phyloP scores from a whole-genome alignment of 371 early-diverging fungal species.

The Mucor piriformis region DNA sequence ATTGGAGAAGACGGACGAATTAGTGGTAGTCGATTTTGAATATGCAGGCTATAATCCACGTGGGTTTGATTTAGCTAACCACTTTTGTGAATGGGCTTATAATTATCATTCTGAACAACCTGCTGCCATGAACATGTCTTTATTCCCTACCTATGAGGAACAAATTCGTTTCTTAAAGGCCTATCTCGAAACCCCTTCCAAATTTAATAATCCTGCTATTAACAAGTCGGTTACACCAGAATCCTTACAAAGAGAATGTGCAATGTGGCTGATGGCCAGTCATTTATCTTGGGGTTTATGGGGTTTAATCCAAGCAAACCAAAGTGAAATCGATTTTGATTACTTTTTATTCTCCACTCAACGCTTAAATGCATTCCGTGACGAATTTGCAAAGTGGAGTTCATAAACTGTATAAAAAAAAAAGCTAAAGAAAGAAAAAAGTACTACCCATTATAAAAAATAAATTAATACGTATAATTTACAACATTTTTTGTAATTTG shows the following conservation, averaged over 20 bases:
- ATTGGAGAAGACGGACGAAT: constrained; percentile 53
- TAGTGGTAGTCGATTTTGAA: constrained; percentile 84
- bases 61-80: constrained; percentile 86
- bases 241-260: constrained; percentile 40
- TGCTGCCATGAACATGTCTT: constrained; percentile 50
- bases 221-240: constrained; percentile 25
- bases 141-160: constrained; percentile 68
- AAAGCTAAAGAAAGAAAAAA: too few relatives aligned
- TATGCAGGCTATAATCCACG: constrained; percentile 89
- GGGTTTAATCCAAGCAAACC: constrained; percentile 78
- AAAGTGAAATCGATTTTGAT: constrained; percentile 83
- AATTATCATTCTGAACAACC: constrained; percentile 72
- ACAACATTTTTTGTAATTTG: neutral
- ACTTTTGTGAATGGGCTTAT: constrained; percentile 90
- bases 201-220: constrained; percentile 27
- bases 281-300: constrained; percentile 86
- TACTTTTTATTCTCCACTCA: constrained; percentile 75
- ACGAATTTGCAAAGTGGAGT: constrained; percentile 34
- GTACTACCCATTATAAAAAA: neutral
- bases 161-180: constrained; percentile 67
- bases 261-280: constrained; percentile 60
- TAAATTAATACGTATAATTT: neutral
- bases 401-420: neutral
- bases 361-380: constrained; percentile 57
- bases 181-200: constrained; percentile 56